A percentile compares a stretch with the other conserved stretches of the same genome.
These are phyloP conservation scores for Ganoderma leucocontextum DNA, from an alignment of 1,284 basidiomycete genomes.

Conservation along the genomic window DNA sequence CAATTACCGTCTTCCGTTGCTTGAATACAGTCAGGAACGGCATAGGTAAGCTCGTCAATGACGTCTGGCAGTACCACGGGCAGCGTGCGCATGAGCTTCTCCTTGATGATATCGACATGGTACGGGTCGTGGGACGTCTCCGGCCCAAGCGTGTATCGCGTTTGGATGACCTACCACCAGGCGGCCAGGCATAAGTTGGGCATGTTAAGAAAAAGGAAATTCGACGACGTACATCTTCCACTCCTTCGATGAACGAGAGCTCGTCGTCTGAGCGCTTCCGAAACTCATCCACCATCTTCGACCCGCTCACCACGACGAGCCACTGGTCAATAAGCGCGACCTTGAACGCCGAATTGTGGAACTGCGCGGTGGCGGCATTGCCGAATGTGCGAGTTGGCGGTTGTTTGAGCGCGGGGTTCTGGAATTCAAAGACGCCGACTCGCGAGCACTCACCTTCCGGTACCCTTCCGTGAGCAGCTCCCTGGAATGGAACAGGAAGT, in stretches of 20 bases:
- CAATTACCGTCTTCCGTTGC: conserved; percentile 13
- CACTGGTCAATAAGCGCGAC: conserved; percentile 47
- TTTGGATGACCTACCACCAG: conserved; percentile 15
- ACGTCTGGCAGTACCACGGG: conserved; percentile 35
- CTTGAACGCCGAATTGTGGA: conserved; percentile 48
- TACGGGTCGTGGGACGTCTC: conserved; percentile 36
- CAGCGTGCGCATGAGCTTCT: conserved; percentile 37
- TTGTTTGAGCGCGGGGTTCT: not conserved
- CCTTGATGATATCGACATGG: conserved; percentile 39
- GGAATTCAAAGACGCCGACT: not conserved
- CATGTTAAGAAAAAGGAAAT: conserved; percentile 40
- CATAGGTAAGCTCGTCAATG: conserved; percentile 38
- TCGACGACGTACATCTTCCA: conserved; percentile 43
- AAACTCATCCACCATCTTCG: conserved; percentile 50
- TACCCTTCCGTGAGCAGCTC: conserved; percentile 41
- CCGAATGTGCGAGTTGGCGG: not conserved
- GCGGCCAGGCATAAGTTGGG: not conserved
- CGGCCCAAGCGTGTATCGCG: conserved; percentile 35
- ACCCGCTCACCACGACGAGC: conserved; percentile 48
- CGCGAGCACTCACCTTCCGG: conserved; percentile 36
- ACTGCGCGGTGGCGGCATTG: conserved; percentile 35
- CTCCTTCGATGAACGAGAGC: conserved; percentile 46
- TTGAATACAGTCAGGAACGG: conserved; percentile 33
- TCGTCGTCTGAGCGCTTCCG: conserved; percentile 47
- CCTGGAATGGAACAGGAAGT: conserved; percentile 28